phyloP scores from a whole-genome alignment of 1,139 yeast species.

The Blastobotrys petasosporus region DNA sequence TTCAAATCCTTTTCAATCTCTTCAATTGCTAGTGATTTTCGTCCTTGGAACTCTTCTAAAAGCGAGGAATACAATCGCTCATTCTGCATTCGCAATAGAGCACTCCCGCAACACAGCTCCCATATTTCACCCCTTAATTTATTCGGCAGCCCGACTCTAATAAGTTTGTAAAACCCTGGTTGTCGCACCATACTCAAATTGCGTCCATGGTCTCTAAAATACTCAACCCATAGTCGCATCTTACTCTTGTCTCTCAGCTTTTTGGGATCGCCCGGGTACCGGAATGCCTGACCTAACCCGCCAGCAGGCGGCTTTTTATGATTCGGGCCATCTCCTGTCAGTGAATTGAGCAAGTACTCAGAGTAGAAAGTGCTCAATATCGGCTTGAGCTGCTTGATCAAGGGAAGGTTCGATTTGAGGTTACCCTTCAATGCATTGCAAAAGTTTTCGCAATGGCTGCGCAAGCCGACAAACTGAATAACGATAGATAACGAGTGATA shows the following conservation, averaged over 20 bases:
- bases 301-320: constrained; percentile 52
- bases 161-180: constrained; percentile 70
- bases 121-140: constrained; percentile 90
- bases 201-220: constrained; percentile 75
- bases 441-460: constrained; percentile 75
- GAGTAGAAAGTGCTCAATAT: constrained; percentile 76
- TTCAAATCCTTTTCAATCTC: constrained; percentile 96
- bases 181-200: constrained; percentile 71
- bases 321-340: constrained; percentile 7
- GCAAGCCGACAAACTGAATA: constrained; percentile 70
- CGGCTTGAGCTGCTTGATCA: constrained; percentile 55
- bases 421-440: constrained; percentile 60
- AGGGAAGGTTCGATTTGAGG: constrained; percentile 57
- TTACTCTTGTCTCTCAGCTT: constrained; percentile 77
- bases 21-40: constrained; percentile 77
- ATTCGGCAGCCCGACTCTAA: constrained; percentile 89
- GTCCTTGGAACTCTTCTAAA: constrained; percentile 54
- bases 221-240: constrained; percentile 90
- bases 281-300: constrained; percentile 76
- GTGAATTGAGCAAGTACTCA: constrained; percentile 59
- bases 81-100: constrained; percentile 62
- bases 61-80: constrained; percentile 54
- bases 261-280: constrained; percentile 84
- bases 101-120: constrained; percentile 89
- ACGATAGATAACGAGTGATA: constrained; percentile 60